A percentile compares a stretch with the other conserved stretches of the same genome.
Conservation (phyloP, 768 basidiomycete species). For the Mycena pura region DNA sequence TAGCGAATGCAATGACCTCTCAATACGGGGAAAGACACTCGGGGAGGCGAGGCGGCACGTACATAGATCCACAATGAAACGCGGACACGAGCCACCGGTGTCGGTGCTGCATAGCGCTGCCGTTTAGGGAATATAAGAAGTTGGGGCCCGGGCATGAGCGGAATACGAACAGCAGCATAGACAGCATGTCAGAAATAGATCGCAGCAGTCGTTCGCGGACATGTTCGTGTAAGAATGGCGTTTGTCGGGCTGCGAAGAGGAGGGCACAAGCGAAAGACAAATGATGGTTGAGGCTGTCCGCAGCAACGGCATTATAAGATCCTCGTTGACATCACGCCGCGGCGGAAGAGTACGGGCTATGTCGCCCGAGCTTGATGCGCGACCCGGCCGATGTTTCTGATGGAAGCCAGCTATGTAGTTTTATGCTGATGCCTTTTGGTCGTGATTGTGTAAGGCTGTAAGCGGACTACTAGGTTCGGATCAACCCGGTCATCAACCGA, state of each 20-base stretch:
- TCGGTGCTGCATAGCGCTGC: conserved; percentile 2
- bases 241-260: background rate
- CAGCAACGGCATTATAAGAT: background rate
- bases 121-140: background rate
- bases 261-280: background rate
- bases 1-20: background rate
- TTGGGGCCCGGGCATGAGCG: background rate
- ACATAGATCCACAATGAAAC: background rate
- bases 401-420: no score
- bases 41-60: background rate
- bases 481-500: background rate
- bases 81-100: background rate
- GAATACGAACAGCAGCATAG: conserved; percentile 10
- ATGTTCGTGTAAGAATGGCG: background rate
- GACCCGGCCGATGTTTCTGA: no score
- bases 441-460: no score
- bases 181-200: conserved; percentile 4
- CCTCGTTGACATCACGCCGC: no score
- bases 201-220: conserved; percentile 13
- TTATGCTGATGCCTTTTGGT: no score
- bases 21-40: no score
- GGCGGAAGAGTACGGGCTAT: no score
- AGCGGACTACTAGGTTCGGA: no score
- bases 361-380: no score
- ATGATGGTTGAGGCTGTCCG: background rate